Percentiles rank a stretch among this genome's conserved stretches.
Conservation (phyloP, 2,329 filamentous ascomycete species). For the Magnaporthiopsis rhizophila region DNA sequence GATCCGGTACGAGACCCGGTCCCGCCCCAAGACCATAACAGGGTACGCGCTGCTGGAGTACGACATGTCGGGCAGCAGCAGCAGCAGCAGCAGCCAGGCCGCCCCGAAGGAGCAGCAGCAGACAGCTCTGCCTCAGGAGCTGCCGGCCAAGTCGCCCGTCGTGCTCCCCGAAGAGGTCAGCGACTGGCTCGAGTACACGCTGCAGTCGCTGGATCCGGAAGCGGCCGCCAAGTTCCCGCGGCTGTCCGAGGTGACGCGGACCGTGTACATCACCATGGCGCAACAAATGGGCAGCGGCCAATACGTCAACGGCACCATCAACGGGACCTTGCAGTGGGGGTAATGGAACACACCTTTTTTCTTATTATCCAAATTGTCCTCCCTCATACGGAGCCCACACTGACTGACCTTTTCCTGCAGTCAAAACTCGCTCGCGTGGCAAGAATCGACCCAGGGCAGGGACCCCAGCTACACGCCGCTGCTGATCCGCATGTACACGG, state of each 20-base stretch:
- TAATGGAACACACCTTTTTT: background rate
- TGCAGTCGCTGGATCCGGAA: slow-evolving; percentile 2
- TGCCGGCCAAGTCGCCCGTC: slow-evolving; percentile 24
- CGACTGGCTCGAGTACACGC: slow-evolving; percentile 37
- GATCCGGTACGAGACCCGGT: slow-evolving; percentile 39
- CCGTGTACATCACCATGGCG: slow-evolving; percentile 34
- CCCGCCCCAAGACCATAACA: slow-evolving; percentile 34
- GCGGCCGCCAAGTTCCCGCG: background rate
- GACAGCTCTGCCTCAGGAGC: background rate
- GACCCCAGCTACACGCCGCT: slow-evolving; percentile 27
- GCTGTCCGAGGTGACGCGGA: slow-evolving; percentile 37
- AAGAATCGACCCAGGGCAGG: background rate
- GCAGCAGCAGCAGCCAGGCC: no score
- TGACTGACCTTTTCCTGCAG: background rate
- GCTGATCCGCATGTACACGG: slow-evolving; percentile 41
- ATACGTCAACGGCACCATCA: slow-evolving; percentile 16
- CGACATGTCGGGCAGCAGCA: slow-evolving; percentile 13
- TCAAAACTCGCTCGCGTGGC: slow-evolving; percentile 4
- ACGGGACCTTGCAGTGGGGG: background rate
- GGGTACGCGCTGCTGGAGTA: slow-evolving; percentile 44
- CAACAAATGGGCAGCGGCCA: slow-evolving; percentile 26
- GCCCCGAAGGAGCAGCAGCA: background rate
- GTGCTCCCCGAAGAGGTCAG: slow-evolving; percentile 24
- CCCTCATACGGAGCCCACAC: background rate
- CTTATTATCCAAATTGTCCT: background rate